Base-by-base conservation (phyloP, 2,329 filamentous ascomycete genomes). In the Diplocarpon mali region DNA sequence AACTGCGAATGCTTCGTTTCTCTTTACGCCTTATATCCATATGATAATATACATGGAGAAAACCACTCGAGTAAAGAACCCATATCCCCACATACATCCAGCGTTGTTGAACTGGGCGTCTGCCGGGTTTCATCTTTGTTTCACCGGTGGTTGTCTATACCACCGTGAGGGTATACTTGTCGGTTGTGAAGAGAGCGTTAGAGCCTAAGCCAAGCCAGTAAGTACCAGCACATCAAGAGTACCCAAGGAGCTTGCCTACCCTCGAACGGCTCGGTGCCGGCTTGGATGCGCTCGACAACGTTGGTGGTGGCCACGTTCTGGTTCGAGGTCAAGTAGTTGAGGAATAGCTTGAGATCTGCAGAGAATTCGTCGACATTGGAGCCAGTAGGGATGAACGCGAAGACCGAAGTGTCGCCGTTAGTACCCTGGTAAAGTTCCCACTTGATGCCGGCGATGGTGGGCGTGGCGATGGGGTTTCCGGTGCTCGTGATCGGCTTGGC, bases 381-480 rank as follows among this genome's bases (percentile, higher is more conserved):
- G 20, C 20, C 20, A 53, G 60, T 44, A 48, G 62, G 70, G 5
- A 77, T 71, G 51, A 78, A 83, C 54, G 72, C 76, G 65, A 71
- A 82, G 11, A 83, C 78, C 3, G 69, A 72, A 62, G 69, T 78
- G 43, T 63, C 61, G 29, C 74, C 72, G 53, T 81, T 79, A 14
- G 62, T 62, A 12, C 78, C 78, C 46, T 68, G 68, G 64, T 70
- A 82, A 41, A 83, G 63, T 42, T 73, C 69, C 70, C 72, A 83
- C 13, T 56, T 62, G 29, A 63, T 60, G 35, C 73, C 75, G 36
- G 61, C 72, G 47, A 82, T 66, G 15, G 66, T 73, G 9, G 71
- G 65, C 1, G 67, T 75, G 2, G 71, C 74, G 52, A 79, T 67
- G 11, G 63, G 64, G 39, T 74, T 74, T 42, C 40, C 40, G 36